Conservation (phyloP, 345 rosid species). For the Mallotus nudiflorus region DNA sequence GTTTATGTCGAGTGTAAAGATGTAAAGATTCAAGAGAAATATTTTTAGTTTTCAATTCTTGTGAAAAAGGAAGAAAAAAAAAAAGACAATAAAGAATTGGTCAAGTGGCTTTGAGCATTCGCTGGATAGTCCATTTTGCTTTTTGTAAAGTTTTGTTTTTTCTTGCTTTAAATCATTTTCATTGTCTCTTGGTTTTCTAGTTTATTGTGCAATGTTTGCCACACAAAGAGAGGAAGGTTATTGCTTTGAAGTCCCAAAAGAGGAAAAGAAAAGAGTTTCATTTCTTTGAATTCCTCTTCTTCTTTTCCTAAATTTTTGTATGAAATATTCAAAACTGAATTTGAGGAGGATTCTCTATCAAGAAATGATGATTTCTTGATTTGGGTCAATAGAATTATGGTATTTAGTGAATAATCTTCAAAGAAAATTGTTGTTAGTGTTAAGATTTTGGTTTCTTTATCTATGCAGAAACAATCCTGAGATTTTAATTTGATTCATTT, state of each 20-base stretch:
- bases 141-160: constrained; percentile 7
- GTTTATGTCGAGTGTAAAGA: no score
- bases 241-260: constrained; percentile 4
- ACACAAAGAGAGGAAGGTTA: constrained; percentile 11
- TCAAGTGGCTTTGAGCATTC: background rate
- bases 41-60: no score
- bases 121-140: background rate
- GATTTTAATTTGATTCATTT: background rate
- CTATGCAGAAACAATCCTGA: background rate
- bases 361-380: no score
- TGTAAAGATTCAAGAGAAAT: no score
- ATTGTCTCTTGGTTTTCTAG: constrained; percentile 5
- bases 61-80: no score
- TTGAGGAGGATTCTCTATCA: background rate
- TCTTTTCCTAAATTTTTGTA: background rate
- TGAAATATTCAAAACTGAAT: constrained; percentile 9
- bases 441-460: no score
- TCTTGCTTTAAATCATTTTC: constrained; percentile 11
- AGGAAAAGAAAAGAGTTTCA: background rate
- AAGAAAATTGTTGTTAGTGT: no score
- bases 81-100: background rate
- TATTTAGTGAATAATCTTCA: no score
- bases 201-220: constrained; percentile 3
- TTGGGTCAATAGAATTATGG: no score
- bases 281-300: background rate